phyloP scores from a whole-genome alignment of 2,329 filamentous ascomycete species.

The Pestalotiopsis sp. region DNA sequence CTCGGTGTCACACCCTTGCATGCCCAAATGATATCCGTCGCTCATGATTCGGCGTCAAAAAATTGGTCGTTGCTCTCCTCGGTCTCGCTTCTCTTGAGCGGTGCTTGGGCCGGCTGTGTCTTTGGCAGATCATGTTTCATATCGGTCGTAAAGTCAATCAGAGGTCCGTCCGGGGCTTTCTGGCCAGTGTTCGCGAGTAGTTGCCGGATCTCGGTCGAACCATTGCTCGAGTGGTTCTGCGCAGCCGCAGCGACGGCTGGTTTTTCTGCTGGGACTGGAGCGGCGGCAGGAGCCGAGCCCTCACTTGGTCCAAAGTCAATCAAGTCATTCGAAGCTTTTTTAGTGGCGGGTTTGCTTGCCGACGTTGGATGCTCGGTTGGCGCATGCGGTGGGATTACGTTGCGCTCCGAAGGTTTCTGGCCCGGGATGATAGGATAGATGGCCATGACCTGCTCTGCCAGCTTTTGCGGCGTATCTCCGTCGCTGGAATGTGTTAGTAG shows the following conservation, averaged over 20 bases:
- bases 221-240: slow-evolving; percentile 21
- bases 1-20: neutral
- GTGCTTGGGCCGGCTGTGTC: slow-evolving; percentile 18
- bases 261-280: slow-evolving; percentile 12
- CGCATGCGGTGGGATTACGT: slow-evolving; percentile 56
- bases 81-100: slow-evolving; percentile 36
- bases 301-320: slow-evolving; percentile 60
- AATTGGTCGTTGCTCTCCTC: slow-evolving; percentile 40
- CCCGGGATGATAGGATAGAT: slow-evolving; percentile 85
- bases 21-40: neutral
- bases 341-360: slow-evolving; percentile 16
- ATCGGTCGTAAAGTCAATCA: slow-evolving; percentile 60
- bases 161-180: slow-evolving; percentile 45
- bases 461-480: slow-evolving; percentile 65
- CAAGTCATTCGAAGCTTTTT: slow-evolving; percentile 42
- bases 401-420: slow-evolving; percentile 61
- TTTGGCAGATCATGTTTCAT: slow-evolving; percentile 52
- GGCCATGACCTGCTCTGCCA: slow-evolving; percentile 80
- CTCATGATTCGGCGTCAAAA: slow-evolving; percentile 31
- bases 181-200: slow-evolving; percentile 52
- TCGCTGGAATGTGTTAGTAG: slow-evolving; percentile 42
- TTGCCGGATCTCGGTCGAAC: slow-evolving; percentile 40
- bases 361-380: slow-evolving; percentile 23
- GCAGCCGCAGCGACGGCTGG: slow-evolving; percentile 14
- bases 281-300: slow-evolving; percentile 12